Base-by-base conservation (phyloP, 176 grass and related monocot genomes). In the Carex parvula region DNA sequence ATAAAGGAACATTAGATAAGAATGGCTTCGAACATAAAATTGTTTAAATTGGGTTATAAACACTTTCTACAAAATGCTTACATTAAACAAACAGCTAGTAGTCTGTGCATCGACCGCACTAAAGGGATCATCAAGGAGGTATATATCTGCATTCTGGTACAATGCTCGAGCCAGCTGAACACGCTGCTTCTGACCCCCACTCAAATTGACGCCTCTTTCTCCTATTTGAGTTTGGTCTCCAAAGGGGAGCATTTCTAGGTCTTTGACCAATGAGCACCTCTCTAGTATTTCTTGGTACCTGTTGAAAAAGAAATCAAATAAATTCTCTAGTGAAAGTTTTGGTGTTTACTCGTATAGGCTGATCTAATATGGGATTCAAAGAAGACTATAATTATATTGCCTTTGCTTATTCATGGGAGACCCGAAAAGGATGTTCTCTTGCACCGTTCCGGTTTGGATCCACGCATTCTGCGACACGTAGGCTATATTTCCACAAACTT, bases 71-170 rank as follows among this genome's bases (percentile, higher is more conserved):
- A 32, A 56, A 4, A 57, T 64, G 0, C 64, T 91, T 93, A 95
- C 92, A 88, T 98, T 90, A 71, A 98, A 98, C 0, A 98, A 87
- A 64, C 81, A 90, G 79, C 91, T 89, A 88, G 92, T 88, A 61
- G 95, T 98, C 37, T 95, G 91, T 8, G 92, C 91, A 92, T 98
- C 92, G 30, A 98, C 95, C 53, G 92, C 92, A 88, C 95, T 98
- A 85, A 98, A 98, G 73, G 95, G 95, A 52, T 98, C 91, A 85
- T 98, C 95, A 82, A 98, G 89, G 46, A 98, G 86, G 87, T 98
- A 95, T 68, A 92, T 88, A 48, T 98, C 92, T 16, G 92, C 89
- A 88, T 95, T 84, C 87, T 93, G 89, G 76, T 98, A 98, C 16
- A 98, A 80, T 50, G 95, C 92, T 83, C 95, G 92, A 79, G 95